Base-by-base conservation (phyloP, 2,329 filamentous ascomycete species). In the Phoma sp. region DNA sequence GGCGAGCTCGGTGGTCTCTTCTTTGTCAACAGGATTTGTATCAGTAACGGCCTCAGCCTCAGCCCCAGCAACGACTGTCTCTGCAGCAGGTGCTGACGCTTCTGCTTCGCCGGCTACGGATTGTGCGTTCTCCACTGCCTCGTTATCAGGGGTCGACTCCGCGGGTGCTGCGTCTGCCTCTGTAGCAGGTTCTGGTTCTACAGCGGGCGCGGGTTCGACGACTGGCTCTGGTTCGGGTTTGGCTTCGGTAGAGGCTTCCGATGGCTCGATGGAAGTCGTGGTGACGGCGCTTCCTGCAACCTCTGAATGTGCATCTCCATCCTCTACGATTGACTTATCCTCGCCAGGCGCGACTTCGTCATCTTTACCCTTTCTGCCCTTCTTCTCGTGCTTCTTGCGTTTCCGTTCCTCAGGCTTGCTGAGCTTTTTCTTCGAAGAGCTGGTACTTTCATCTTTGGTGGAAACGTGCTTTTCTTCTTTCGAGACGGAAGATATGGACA, bases 361-460 rank as follows among this genome's bases (percentile, higher is more conserved):
- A 5, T 50, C 37, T 19, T 38, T 66, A 57, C 44, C 62, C 65
- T 32, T 67, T 58, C 41, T 68, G 61, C 13, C 61, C 60, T 38
- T 69, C 31, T 50, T 46, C 51, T 44, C 43, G 15, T 61, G 43
- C 38, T 65, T 73, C 60, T 64, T 70, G 54, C 62, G 67, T 31
- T 66, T 68, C 19, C 64, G 60, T 29, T 71, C 69, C 0, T 69
- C 68, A 3, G 58, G 41, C 47, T 68, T 73, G 51, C 57, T 67
- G 19, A 47, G 49, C 50, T 67, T 74, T 43, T 65, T 67, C 51
- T 69, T 62, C 3, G 50, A 51, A 9, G 52, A 43, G 33, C 57
- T 37, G 4, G 57, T 32, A 27, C 43, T 40, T 8, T 59, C 60
- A 2, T 63, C 52, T 25, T 59, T 60, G 6, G 41, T 27, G 17